A percentile compares a stretch with the other conserved stretches of the same genome.
phyloP scores from a whole-genome alignment of 495 filamentous ascomycete species.

The Penicillium malachiteum region DNA sequence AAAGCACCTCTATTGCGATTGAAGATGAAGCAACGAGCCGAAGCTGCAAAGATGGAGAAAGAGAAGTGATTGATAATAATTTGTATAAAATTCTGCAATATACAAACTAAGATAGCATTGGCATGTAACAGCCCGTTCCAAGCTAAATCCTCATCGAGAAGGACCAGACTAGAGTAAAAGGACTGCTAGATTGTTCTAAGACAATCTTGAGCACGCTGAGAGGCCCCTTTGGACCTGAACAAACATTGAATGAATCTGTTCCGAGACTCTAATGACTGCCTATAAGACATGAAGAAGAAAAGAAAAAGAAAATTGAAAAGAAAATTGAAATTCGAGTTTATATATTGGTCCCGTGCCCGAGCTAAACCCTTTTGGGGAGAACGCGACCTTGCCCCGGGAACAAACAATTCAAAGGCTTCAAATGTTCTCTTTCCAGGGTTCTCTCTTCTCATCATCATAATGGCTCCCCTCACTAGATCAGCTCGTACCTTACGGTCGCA shows the following conservation, averaged over 20 bases:
- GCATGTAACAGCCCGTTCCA: constrained; percentile 52
- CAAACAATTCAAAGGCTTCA: constrained; percentile 35
- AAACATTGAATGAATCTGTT: constrained; percentile 88
- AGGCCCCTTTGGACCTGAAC: constrained; percentile 83
- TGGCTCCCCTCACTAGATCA: constrained; percentile 33
- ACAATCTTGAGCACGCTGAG: constrained; percentile 97
- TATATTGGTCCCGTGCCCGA: constrained; percentile 28
- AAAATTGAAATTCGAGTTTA: constrained; percentile 4
- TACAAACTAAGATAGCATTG: constrained; percentile 7
- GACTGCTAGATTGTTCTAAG: constrained; percentile 79
- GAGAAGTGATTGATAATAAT: background rate
- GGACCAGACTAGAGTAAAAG: constrained; percentile 63
- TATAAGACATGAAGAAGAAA: constrained; percentile 76
- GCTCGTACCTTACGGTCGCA: constrained; percentile 16
- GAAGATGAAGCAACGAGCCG: constrained; percentile 80
- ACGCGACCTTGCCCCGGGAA: constrained; percentile 33
- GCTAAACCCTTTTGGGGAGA: constrained; percentile 35
- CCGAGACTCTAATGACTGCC: constrained; percentile 99
- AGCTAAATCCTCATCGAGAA: constrained; percentile 53
- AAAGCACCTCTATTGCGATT: constrained; percentile 74
- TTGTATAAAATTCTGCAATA: constrained; percentile 8
- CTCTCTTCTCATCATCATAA: constrained; percentile 20
- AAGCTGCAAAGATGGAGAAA: constrained; percentile 30
- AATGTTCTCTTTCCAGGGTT: constrained; percentile 4
- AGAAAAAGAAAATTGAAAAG: constrained; percentile 36